Evolutionary conservation across 192 early-diverging fungal species (phyloP), one percentile per base, ranked within the genome.

Genomic region (Coemansia sp.): DNA sequence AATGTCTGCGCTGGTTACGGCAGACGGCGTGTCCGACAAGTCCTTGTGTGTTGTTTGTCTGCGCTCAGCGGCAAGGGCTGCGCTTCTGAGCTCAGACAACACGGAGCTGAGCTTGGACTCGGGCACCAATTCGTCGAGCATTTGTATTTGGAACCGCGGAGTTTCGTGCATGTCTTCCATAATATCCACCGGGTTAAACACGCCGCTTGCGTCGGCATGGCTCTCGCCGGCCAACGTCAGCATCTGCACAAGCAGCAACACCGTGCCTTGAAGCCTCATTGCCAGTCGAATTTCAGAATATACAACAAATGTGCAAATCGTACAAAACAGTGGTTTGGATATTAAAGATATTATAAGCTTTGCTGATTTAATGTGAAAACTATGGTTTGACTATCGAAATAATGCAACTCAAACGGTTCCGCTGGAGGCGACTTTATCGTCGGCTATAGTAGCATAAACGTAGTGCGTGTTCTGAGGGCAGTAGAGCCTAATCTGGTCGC

Each of bases 81-180:
- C 12, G 11, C 37, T 17, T 21, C 42, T 37, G 5, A 77, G 51
- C 15, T 19, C 15, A 9, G 65, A 37, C n/a, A 78, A 25, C 5
- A 42, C 47, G 0, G 17, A n/a, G 15, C 50, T 20, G 0, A 79
- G 67, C 47, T 64, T 26, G 23, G 76, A 72, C 15, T 59, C 71
- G 2, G 67, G 59, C 4, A 79, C 42, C 5, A 63, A 67, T 31
- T 69, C 68, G 0, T 55, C 57, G 1, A 67, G 28, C 20, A 79
- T 57, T 20, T 52, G 31, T 1, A 79, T 62, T 31, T 58, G 52
- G 68, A 73, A 79, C 47, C 64, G 66, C 37, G 76, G 76, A 25
- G 52, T 28, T 50, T 63, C 63, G 34, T 66, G 58, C 52, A 79
- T 23, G 26, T 79, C 76, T 28, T 62, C 57, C 69, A 66, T 79